Evolutionary conservation across 345 rosid genomes (phyloP).

Genomic region (Euphorbia lathyris): DNA sequence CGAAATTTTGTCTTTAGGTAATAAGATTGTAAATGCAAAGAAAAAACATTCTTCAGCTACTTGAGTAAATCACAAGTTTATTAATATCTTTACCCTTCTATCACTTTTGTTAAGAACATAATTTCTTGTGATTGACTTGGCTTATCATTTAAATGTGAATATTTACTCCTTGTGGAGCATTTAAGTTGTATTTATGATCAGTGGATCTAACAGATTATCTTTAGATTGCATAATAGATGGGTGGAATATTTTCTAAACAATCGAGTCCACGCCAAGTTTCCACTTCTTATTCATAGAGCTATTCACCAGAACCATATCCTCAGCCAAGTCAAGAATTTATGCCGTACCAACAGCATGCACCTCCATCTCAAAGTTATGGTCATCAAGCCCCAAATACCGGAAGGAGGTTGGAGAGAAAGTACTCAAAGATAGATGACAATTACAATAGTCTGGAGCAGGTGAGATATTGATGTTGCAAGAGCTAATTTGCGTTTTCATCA

Average conservation of each 20-base stretch:
- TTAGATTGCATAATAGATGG: conserved; percentile 40
- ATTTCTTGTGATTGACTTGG: no score
- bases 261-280: conserved; percentile 29
- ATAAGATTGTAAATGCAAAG: neutral
- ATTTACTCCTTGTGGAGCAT: no score
- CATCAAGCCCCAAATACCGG: conserved; percentile 33
- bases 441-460: conserved; percentile 66
- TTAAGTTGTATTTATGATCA: conserved; percentile 12
- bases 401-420: conserved; percentile 60
- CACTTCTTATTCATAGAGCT: conserved; percentile 42
- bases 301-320: conserved; percentile 40
- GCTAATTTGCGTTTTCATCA: neutral
- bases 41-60: neutral
- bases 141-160: no score
- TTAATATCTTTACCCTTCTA: neutral
- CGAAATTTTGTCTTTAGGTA: no score
- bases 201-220: conserved; percentile 24
- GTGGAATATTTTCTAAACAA: conserved; percentile 50
- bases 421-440: conserved; percentile 61
- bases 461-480: neutral
- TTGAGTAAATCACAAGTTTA: neutral
- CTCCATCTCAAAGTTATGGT: conserved; percentile 40
- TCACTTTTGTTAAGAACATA: neutral
- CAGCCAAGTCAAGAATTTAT: conserved; percentile 42
- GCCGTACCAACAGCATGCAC: conserved; percentile 31